Percentiles rank a stretch among this genome's conserved stretches.
Evolutionary conservation across 257 asterid genomes (phyloP).

Genomic region (Solanum neorickii): DNA sequence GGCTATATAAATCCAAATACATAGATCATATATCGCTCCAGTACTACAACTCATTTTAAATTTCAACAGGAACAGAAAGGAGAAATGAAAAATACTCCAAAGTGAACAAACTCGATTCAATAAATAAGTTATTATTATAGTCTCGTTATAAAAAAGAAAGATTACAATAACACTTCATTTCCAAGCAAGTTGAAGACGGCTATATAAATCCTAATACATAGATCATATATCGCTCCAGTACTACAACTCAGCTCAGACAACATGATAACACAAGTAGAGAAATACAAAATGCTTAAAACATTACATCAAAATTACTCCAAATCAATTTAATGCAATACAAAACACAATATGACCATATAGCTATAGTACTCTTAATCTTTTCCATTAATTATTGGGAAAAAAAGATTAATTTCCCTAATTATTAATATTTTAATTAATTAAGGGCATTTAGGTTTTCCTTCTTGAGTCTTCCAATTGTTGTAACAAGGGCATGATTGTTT

Average conservation of each 20-base stretch:
- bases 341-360: not conserved
- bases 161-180: not conserved
- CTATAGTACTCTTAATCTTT: not conserved
- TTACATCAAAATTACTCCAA: not conserved
- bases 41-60: not conserved
- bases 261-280: not conserved
- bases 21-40: not conserved
- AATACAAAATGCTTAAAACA: not conserved
- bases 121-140: not conserved
- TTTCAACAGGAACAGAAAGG: rapidly evolving
- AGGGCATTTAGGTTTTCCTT: constrained; percentile 29
- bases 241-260: not conserved
- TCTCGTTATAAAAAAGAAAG: not conserved
- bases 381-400: not conserved
- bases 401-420: not conserved
- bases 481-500: constrained; percentile 28
- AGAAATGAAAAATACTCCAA: not conserved
- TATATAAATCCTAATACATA: not conserved
- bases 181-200: not conserved
- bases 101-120: not conserved
- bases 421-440: not conserved
- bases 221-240: not conserved
- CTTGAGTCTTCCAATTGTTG: constrained; percentile 31
- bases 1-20: not conserved
- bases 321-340: not conserved